Evolutionary conservation across 2,329 filamentous ascomycete genomes (phyloP).

Genomic region (Penicillium decumbens): DNA sequence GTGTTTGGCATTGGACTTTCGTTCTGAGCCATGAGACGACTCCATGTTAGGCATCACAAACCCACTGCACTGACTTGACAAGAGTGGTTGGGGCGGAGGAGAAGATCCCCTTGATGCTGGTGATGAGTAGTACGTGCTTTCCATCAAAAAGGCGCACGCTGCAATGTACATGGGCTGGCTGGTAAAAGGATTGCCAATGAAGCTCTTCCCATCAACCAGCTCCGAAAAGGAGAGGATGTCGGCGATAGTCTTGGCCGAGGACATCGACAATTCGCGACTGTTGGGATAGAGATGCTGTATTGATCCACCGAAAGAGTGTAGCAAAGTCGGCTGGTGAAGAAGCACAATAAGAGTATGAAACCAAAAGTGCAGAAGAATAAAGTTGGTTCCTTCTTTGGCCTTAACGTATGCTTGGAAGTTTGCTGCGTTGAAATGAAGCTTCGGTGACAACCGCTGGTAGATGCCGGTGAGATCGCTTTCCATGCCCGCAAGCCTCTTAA

Average conservation of each 20-base stretch:
- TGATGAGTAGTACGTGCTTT: constrained; percentile 67
- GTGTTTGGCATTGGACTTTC: constrained; percentile 55
- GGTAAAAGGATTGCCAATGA: constrained; percentile 82
- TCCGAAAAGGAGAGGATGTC: constrained; percentile 85
- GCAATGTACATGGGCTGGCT: constrained; percentile 90
- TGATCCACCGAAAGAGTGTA: constrained; percentile 67
- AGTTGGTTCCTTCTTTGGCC: constrained; percentile 76
- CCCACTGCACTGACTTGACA: constrained; percentile 32
- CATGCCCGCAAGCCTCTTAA: constrained; percentile 68
- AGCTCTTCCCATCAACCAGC: constrained; percentile 77
- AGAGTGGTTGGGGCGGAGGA: constrained; percentile 39
- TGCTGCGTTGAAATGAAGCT: constrained; percentile 74
- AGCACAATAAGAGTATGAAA: constrained; percentile 83
- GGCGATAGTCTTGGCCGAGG: constrained; percentile 84
- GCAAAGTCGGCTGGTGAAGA: constrained; percentile 74
- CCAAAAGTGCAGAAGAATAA: constrained; percentile 83
- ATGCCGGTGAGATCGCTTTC: constrained; percentile 71
- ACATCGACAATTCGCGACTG: constrained; percentile 77
- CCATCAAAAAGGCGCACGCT: constrained; percentile 81
- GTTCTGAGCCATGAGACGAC: constrained; percentile 23
- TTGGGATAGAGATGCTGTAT: constrained; percentile 72
- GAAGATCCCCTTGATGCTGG: constrained; percentile 59
- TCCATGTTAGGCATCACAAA: constrained; percentile 36
- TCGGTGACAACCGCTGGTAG: constrained; percentile 69
- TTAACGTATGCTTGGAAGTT: constrained; percentile 85